Base-by-base conservation (phyloP, 1,284 basidiomycete genomes). In the Ustilago shanxiensis region DNA sequence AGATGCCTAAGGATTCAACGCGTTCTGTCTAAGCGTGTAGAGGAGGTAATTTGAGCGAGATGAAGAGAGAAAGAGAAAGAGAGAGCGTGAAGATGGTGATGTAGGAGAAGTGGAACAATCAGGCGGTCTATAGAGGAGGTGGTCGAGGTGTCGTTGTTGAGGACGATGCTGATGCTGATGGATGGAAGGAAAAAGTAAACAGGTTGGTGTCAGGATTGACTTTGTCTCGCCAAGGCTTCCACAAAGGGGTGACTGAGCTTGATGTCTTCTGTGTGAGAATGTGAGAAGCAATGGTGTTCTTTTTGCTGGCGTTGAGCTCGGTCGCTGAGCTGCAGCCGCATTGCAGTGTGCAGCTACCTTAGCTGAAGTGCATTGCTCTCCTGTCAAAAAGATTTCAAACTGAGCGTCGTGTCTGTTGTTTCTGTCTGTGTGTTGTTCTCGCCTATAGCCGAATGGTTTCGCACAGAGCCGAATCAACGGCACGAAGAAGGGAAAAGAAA, bases 291-390 rank as follows among this genome's bases (percentile, higher is more conserved):
- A n/a, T n/a, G n/a, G 6, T 39, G 37, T 39, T 39, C 37, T n/a
- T 49, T 52, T 13, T 22, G 55, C 55, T 57, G 55, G 55, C 55
- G 37, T 39, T 39, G 6, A 39, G 16, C 24, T 31, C 14, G 24
- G 54, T 24, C 54, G 37, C 16, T 45, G 39, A 16, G 33, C 16
- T 66, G 63, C 63, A 54, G 56, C 56, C 55, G 63, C 62, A 39
- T 58, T 35, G 63, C 55, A 53, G 14, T 37, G 37, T 41, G 35
- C 18, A 20, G 37, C 35, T n/a, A n/a, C n/a, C n/a, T n/a, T n/a
- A n/a, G n/a, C n/a, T n/a, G n/a, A n/a, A n/a, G n/a, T 45, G 44
- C 10, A 4, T 20, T 45, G 44, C 22, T 37, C 50, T 31, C 47
- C 22, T 49, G 47, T 26, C 47, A 49, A 49, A 28, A 54, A 54